Evolutionary conservation across 805 yeast species (phyloP).

Genomic region (Ogataea nakhonphanomensis): DNA sequence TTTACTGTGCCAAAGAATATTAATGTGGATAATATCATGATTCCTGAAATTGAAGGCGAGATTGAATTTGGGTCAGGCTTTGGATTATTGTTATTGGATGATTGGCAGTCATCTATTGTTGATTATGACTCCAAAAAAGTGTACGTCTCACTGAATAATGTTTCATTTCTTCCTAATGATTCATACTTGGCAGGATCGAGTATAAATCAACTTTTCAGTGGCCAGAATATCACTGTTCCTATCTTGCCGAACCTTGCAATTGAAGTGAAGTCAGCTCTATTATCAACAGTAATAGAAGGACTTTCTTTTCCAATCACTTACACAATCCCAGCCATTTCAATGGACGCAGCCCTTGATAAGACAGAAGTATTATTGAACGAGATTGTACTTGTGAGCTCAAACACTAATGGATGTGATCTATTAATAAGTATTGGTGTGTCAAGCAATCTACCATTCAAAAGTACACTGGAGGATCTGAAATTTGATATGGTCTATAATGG

Average conservation of each 20-base stretch:
- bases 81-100: conserved; percentile 5
- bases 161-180: conserved; percentile 6
- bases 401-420: conserved; percentile 24
- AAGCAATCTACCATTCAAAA: conserved; percentile 29
- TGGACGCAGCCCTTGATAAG: conserved; percentile 4
- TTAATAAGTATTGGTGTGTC: conserved; percentile 30
- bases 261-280: too few relatives aligned
- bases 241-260: not conserved
- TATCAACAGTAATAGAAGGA: not conserved
- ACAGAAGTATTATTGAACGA: conserved; percentile 10
- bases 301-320: conserved; percentile 1
- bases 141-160: conserved; percentile 6
- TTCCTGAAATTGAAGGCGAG: not conserved
- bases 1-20: not conserved
- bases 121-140: conserved; percentile 12
- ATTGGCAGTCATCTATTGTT: conserved; percentile 20
- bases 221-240: conserved; percentile 3
- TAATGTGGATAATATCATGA: not conserved
- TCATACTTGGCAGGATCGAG: too few relatives aligned
- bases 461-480: conserved; percentile 24
- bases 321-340: not conserved
- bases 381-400: conserved; percentile 29
- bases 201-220: not conserved
- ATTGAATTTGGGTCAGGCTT: not conserved
- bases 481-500: conserved; percentile 30